Evolutionary conservation across 1,284 basidiomycete genomes (phyloP).

Genomic region (Rhodofomes roseus): DNA sequence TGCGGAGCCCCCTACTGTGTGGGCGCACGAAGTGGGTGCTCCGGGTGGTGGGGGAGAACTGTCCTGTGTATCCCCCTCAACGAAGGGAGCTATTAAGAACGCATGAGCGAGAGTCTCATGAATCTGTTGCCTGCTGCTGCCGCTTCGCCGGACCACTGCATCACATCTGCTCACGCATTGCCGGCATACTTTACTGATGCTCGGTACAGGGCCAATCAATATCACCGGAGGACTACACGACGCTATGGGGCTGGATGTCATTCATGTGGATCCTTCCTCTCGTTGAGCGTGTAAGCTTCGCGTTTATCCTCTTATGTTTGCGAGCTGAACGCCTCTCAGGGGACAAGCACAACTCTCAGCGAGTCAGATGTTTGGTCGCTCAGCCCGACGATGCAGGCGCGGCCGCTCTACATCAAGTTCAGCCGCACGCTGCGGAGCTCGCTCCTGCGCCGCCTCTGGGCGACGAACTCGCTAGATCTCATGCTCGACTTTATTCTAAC

Average conservation of each 20-base stretch:
- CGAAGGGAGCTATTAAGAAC: too few species aligned
- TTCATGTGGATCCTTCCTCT: slow-evolving; percentile 78
- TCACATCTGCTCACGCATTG: background rate
- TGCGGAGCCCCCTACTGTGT: too few species aligned
- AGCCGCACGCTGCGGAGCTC: slow-evolving; percentile 37
- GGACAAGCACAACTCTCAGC: slow-evolving; percentile 57
- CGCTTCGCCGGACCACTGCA: too few species aligned
- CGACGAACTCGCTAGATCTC: slow-evolving; percentile 72
- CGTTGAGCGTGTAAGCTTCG: slow-evolving; percentile 40
- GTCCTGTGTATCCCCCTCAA: too few species aligned
- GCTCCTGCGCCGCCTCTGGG: slow-evolving; percentile 61
- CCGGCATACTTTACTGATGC: background rate
- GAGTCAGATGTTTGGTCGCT: slow-evolving; percentile 72
- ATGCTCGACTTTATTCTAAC: slow-evolving; percentile 67
- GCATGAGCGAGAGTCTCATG: too few species aligned
- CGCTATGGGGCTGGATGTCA: slow-evolving; percentile 74
- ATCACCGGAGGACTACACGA: slow-evolving; percentile 73
- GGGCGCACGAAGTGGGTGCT: too few species aligned
- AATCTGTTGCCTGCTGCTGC: too few species aligned
- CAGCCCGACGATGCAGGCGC: slow-evolving; percentile 65
- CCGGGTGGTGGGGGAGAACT: too few species aligned
- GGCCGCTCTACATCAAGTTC: slow-evolving; percentile 64
- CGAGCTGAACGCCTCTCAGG: slow-evolving; percentile 29
- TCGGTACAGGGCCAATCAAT: slow-evolving; percentile 44
- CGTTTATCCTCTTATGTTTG: background rate